phyloP scores from a whole-genome alignment of 805 yeast species.

The Metschnikowia similis region DNA sequence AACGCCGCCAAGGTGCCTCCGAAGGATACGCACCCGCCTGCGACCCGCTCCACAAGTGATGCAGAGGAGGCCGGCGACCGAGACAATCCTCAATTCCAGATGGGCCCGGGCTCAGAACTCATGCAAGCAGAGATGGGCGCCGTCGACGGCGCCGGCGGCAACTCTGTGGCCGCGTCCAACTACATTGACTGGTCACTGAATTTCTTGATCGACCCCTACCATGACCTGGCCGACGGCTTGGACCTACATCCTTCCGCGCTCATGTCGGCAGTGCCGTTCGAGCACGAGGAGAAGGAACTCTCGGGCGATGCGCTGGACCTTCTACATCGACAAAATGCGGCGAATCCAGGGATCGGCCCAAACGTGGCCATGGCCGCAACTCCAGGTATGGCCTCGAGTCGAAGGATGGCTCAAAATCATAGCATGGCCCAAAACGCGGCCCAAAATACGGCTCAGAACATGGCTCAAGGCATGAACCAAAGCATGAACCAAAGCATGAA shows the following conservation, averaged over 20 bases:
- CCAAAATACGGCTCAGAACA: not conserved
- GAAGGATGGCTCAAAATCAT: not conserved
- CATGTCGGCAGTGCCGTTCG: slow-evolving; percentile 1
- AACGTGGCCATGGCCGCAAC: not conserved
- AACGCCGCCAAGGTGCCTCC: not conserved
- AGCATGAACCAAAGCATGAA: not conserved
- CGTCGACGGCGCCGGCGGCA: not conserved
- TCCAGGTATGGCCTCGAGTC: not conserved
- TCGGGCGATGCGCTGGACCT: not conserved
- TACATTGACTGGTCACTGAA: slow-evolving; percentile 31
- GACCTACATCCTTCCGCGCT: slow-evolving; percentile 20
- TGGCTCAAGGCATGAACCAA: not conserved
- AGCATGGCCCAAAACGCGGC: not conserved
- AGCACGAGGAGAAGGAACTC: not conserved
- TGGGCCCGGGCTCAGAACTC: not conserved
- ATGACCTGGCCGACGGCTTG: slow-evolving; percentile 30
- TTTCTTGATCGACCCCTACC: slow-evolving; percentile 28
- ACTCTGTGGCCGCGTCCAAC: not conserved
- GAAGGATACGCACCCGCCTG: not conserved
- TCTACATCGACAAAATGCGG: not conserved
- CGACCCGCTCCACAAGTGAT: not conserved
- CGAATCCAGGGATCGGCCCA: not conserved
- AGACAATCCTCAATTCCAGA: not conserved
- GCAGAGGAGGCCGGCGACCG: not conserved
- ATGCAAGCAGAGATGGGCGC: not conserved